phyloP scores from a whole-genome alignment of 257 asterid genomes.

The Gentiana macrophylla region DNA sequence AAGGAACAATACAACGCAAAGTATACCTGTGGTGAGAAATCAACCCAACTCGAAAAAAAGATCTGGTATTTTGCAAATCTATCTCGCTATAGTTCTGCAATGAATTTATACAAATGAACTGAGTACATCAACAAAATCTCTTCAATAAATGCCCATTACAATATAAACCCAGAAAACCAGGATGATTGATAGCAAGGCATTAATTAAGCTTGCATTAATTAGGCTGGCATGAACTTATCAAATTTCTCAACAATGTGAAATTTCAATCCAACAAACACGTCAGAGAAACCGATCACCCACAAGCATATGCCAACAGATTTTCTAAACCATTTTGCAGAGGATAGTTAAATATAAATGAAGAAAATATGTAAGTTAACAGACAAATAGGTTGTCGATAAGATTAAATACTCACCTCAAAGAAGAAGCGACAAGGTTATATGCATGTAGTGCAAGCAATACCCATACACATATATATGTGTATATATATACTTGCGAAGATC shows the following conservation, averaged over 20 bases:
- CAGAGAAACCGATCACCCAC: background rate
- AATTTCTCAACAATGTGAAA: background rate
- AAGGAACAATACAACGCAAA: too few relatives aligned
- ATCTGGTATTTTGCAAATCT: slow-evolving; percentile 1
- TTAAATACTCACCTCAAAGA: slow-evolving; percentile 6
- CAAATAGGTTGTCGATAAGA: background rate
- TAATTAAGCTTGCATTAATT: background rate
- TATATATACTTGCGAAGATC: background rate
- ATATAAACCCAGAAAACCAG: background rate
- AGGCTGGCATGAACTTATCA: too few relatives aligned
- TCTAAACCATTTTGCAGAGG: too few relatives aligned
- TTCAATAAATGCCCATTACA: background rate
- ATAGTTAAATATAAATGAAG: too few relatives aligned
- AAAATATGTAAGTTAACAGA: too few relatives aligned
- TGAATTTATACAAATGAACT: background rate
- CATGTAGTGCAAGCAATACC: background rate
- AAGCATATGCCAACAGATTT: too few relatives aligned
- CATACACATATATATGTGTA: too few relatives aligned
- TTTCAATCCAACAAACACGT: background rate
- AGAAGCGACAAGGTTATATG: background rate
- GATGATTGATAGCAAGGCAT: background rate
- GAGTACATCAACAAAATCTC: background rate
- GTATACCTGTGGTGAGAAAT: background rate
- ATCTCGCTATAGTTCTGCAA: background rate
- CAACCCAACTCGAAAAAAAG: slow-evolving; percentile 1